Percentiles rank a stretch among this genome's conserved stretches.
Conservation (phyloP, 176 grass and related monocot genomes). For the Microstegium vimineum region DNA sequence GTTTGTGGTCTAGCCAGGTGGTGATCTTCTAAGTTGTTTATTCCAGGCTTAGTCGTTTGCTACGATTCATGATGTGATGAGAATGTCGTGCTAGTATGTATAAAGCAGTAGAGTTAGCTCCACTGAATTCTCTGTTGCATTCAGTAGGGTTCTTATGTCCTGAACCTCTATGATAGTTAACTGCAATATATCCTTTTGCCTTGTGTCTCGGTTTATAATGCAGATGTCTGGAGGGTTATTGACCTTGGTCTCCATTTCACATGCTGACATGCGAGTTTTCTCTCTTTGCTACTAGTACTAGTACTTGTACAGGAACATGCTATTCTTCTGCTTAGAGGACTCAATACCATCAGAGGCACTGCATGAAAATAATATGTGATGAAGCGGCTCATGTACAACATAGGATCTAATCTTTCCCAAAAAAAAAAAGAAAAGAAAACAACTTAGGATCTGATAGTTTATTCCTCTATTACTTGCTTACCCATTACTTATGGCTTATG, state of each 20-base stretch:
- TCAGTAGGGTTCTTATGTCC: slow-evolving; percentile 13
- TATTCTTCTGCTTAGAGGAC: too few species aligned
- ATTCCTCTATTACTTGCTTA: neutral
- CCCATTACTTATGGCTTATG: neutral
- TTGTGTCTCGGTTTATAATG: too few species aligned
- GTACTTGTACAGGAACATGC: too few species aligned
- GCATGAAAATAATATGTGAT: neutral
- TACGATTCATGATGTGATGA: neutral
- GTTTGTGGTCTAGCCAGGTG: slow-evolving; percentile 12
- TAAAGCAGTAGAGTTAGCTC: neutral
- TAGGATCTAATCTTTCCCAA: too few species aligned
- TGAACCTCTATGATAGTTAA: neutral
- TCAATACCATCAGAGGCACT: neutral
- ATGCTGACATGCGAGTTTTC: too few species aligned
- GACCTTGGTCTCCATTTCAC: too few species aligned
- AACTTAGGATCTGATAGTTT: neutral
- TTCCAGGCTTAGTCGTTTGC: neutral
- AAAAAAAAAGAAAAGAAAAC: too few species aligned
- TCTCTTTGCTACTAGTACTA: too few species aligned
- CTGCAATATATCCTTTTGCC: neutral
- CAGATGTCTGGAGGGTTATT: too few species aligned
- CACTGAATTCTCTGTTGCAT: neutral
- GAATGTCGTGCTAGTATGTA: slow-evolving; percentile 1
- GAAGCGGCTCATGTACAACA: neutral
- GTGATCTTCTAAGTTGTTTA: neutral